phyloP scores from a whole-genome alignment of 2,329 filamentous ascomycete species.

The Volutella citrinella region DNA sequence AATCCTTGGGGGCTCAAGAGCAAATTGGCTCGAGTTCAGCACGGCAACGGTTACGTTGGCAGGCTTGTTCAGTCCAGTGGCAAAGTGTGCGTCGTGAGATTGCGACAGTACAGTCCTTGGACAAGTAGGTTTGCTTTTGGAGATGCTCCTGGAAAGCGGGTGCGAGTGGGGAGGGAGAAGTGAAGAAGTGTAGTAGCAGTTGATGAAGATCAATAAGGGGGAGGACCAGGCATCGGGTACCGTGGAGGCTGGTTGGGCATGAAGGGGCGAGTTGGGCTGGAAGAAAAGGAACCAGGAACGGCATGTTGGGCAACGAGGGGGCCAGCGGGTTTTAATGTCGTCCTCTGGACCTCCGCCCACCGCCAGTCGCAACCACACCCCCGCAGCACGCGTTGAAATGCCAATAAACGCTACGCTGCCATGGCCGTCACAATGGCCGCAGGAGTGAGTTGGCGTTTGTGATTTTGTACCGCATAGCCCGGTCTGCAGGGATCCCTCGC shows the following conservation, averaged over 20 bases:
- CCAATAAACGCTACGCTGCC: slow-evolving; percentile 22
- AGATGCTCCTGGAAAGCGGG: slow-evolving; percentile 15
- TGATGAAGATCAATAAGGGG: too few relatives aligned
- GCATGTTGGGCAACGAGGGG: slow-evolving; percentile 42
- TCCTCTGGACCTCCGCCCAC: slow-evolving; percentile 28
- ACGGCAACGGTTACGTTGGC: slow-evolving; percentile 28
- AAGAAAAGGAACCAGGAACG: slow-evolving; percentile 29
- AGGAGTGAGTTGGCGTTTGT: slow-evolving; percentile 45
- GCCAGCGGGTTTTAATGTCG: slow-evolving; percentile 49
- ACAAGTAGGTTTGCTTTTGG: slow-evolving; percentile 19
- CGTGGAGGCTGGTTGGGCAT: slow-evolving; percentile 32
- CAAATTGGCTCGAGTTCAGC: slow-evolving; percentile 27
- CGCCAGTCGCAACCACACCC: slow-evolving; percentile 19
- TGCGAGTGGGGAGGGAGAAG: slow-evolving; percentile 17
- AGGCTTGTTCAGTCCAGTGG: slow-evolving; percentile 25
- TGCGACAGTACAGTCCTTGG: slow-evolving; percentile 28
- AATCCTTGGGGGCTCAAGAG: slow-evolving; percentile 37
- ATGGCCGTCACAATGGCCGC: slow-evolving; percentile 45
- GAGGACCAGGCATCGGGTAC: too few relatives aligned
- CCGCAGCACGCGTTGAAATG: slow-evolving; percentile 20
- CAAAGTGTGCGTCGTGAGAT: slow-evolving; percentile 22
- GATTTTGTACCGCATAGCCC: slow-evolving; percentile 28
- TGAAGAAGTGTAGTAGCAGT: slow-evolving; percentile 16
- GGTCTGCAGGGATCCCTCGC: slow-evolving; percentile 31
- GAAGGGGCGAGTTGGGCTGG: slow-evolving; percentile 36